A percentile compares a stretch with the other conserved stretches of the same genome.
These are phyloP conservation scores for Rubia balearica DNA, from an alignment of 305 asterid genomes.

Conservation along the genomic window DNA sequence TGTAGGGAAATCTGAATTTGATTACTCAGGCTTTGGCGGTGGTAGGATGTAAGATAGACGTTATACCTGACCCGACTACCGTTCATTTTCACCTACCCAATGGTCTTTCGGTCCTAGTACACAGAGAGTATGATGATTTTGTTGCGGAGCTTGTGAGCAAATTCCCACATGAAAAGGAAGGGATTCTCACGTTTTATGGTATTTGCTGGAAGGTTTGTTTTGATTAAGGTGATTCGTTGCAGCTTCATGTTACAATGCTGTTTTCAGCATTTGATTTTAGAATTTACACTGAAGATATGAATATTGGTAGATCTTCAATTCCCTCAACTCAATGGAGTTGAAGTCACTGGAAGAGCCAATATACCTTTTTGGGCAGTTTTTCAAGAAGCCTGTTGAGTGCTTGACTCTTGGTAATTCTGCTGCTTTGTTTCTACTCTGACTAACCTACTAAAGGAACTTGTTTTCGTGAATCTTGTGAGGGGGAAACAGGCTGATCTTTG, in stretches of 20 bases:
- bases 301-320: constrained; percentile 63
- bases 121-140: constrained; percentile 71
- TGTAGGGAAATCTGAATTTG: constrained; percentile 89
- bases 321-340: constrained; percentile 81
- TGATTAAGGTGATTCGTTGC: constrained; percentile 39
- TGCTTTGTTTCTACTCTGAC: not conserved
- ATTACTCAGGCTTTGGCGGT: constrained; percentile 94
- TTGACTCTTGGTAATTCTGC: constrained; percentile 75
- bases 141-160: constrained; percentile 61
- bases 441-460: not conserved
- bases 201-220: constrained; percentile 97
- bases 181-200: constrained; percentile 73
- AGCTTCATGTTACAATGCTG: constrained; percentile 30
- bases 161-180: constrained; percentile 88
- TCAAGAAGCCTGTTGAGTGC: constrained; percentile 88
- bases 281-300: constrained; percentile 27
- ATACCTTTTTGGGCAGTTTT: constrained; percentile 86
- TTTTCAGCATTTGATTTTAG: constrained; percentile 13
- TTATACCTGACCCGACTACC: constrained; percentile 97
- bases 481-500: not conserved
- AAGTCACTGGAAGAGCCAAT: constrained; percentile 92
- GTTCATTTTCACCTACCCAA: constrained; percentile 92
- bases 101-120: constrained; percentile 75
- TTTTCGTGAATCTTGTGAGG: not conserved
- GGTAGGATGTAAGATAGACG: constrained; percentile 78